Base-by-base conservation (phyloP, 2,329 filamentous ascomycete species). In the Alternaria sp. region DNA sequence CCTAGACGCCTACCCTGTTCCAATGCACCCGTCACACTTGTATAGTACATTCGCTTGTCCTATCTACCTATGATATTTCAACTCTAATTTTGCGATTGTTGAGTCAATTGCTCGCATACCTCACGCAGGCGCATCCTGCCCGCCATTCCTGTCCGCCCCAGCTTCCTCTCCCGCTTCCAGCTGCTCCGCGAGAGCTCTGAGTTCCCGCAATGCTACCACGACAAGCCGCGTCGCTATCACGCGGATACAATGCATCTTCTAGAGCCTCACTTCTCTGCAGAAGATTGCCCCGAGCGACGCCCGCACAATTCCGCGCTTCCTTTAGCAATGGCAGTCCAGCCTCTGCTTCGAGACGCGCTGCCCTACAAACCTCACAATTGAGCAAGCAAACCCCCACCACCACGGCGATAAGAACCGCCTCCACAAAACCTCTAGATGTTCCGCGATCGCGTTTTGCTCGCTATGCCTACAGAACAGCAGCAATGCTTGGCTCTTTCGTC, bases 401-500 rank as follows among this genome's bases (percentile, higher is more conserved):
- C 2, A 59, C 68, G 9, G 59, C 68, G 51, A 54, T 65, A 66
- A 73, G 75, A 53, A 60, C 56, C 32, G 61, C 72, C 12, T 76
- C 74, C 12, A 73, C 76, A 18, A 74, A 74, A 48, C 68, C 73
- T 6, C 67, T 78, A 43, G 65, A 77, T 30, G 48, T 61, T 38
- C 71, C 75, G 51, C 73, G 54, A 64, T 76, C 75, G 65, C 79
- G 66, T 30, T 32, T 83, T 11, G 63, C 81, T 8, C 81, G 81
- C 47, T 88, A 91, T 71, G 77, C 88, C 46, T 92, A 91, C 75
- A 87, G 91, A 67, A 84, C 87, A 32, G 90, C 93, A 34, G 88
- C 91, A 3, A 87, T 86, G 70, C 79, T 92, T 22, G 95, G 95
- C 39, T 88, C 91, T 59, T 91, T 94, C 51, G 85, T 95, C 38